Conservation (phyloP, 2,329 filamentous ascomycete species). For the Sarocladiaceae sp. region DNA sequence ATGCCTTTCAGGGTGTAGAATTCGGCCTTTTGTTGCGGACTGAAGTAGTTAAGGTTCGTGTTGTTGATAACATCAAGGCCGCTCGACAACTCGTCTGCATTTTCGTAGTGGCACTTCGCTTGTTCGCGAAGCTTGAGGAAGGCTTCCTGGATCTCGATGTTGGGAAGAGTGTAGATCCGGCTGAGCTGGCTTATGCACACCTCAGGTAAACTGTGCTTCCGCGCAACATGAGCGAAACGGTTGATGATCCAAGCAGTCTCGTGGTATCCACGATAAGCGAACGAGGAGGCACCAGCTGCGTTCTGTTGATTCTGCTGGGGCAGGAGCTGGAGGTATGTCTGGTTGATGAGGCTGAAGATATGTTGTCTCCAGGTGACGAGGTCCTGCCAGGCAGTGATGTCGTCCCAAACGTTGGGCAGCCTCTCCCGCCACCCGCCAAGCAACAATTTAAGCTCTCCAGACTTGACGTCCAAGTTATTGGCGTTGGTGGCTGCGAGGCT, state of each 20-base stretch:
- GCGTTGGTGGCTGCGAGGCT: slow-evolving; percentile 82
- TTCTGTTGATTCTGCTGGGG: slow-evolving; percentile 70
- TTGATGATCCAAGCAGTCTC: slow-evolving; percentile 99
- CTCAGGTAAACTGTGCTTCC: slow-evolving; percentile 93
- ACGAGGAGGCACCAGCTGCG: slow-evolving; percentile 75
- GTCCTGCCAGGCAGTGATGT: slow-evolving; percentile 99
- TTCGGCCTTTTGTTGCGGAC: slow-evolving; percentile 90
- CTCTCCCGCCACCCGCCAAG: slow-evolving; percentile 93
- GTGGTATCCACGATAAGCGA: slow-evolving; percentile 94
- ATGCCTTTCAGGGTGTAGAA: slow-evolving; percentile 99
- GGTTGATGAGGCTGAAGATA: slow-evolving; percentile 96
- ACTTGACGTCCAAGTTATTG: slow-evolving; percentile 85
- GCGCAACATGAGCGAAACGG: slow-evolving; percentile 91
- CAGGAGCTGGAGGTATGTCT: slow-evolving; percentile 79
- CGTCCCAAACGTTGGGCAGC: slow-evolving; percentile 96
- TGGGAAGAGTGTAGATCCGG: slow-evolving; percentile 95
- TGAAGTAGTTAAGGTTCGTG: slow-evolving; percentile 98
- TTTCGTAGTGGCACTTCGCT: slow-evolving; percentile 98
- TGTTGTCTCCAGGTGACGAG: slow-evolving; percentile 99
- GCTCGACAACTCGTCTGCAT: slow-evolving; percentile 82
- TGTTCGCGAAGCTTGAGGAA: slow-evolving; percentile 98
- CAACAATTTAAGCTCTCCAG: slow-evolving; percentile 88
- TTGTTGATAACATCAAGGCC: slow-evolving; percentile 99
- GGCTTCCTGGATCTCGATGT: slow-evolving; percentile 98
- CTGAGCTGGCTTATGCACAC: slow-evolving; percentile 97